Evolutionary conservation across 495 filamentous ascomycete species (phyloP).

Genomic region (Penicillium canariense): DNA sequence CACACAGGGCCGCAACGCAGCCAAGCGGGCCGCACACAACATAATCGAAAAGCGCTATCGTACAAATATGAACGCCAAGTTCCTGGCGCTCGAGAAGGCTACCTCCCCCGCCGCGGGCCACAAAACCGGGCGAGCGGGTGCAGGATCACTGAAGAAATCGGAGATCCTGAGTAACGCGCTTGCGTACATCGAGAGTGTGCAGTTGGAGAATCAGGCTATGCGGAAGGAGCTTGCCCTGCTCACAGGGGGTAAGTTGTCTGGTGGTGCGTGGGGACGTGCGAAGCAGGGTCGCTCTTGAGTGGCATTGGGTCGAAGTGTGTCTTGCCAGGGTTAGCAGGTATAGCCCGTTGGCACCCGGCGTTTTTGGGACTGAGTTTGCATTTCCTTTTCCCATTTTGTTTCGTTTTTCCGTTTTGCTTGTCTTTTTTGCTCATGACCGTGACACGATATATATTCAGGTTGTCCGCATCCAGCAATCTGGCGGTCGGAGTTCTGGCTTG

Average conservation of each 20-base stretch:
- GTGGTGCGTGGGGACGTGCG: slow-evolving; percentile 30
- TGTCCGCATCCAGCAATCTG: not conserved
- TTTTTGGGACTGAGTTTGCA: too few species aligned
- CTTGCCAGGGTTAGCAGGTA: too few species aligned
- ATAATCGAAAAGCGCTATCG: slow-evolving; percentile 54
- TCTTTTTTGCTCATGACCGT: slow-evolving; percentile 19
- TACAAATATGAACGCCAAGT: slow-evolving; percentile 55
- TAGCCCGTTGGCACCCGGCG: too few species aligned
- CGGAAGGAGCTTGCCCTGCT: slow-evolving; percentile 39
- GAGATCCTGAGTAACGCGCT: slow-evolving; percentile 67
- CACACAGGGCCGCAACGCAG: slow-evolving; percentile 38
- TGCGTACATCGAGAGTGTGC: slow-evolving; percentile 61
- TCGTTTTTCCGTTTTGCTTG: not conserved
- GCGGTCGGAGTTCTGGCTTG: not conserved
- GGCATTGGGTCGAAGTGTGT: not conserved
- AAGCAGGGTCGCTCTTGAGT: slow-evolving; percentile 15
- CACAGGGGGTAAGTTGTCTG: slow-evolving; percentile 35
- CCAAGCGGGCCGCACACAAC: slow-evolving; percentile 52
- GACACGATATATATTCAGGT: slow-evolving; percentile 21
- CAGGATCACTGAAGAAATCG: slow-evolving; percentile 45
- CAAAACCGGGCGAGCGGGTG: slow-evolving; percentile 27
- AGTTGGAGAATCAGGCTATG: slow-evolving; percentile 40
- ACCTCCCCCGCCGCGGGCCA: slow-evolving; percentile 31
- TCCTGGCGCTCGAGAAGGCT: slow-evolving; percentile 43
- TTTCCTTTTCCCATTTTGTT: not conserved